Conservation (phyloP, 1,284 basidiomycete genomes). For the Trichosporon faecale region DNA sequence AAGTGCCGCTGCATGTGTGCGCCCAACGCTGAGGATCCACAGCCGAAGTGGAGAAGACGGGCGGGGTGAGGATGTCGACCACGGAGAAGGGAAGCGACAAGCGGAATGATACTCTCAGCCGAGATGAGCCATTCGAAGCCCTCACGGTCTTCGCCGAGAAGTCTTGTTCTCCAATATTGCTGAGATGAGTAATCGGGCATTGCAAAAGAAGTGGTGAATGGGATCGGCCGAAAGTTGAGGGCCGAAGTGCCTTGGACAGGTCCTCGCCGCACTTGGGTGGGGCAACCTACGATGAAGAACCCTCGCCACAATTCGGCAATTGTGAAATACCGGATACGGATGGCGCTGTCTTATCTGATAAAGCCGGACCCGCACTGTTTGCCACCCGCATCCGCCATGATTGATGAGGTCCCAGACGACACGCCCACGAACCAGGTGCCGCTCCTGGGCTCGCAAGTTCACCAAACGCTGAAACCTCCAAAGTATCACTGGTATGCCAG, state of each 20-base stretch:
- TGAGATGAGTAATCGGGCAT: slow-evolving; percentile 39
- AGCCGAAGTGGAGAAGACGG: slow-evolving; percentile 41
- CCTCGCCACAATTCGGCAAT: neutral
- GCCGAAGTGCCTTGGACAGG: too few relatives aligned
- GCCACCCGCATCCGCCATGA: neutral
- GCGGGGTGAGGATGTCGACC: neutral
- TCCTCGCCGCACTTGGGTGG: too few relatives aligned
- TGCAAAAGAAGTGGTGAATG: neutral
- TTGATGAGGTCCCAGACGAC: neutral
- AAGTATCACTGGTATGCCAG: slow-evolving; percentile 27
- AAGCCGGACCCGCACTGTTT: neutral
- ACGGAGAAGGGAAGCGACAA: slow-evolving; percentile 17
- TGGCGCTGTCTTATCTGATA: neutral
- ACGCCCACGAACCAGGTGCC: neutral
- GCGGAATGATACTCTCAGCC: slow-evolving; percentile 27
- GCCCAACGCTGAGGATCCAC: slow-evolving; percentile 40
- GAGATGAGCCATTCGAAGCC: slow-evolving; percentile 46
- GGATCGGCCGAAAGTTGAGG: neutral
- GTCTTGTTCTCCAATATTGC: slow-evolving; percentile 41
- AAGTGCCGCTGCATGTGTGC: slow-evolving; percentile 21
- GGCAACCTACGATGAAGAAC: neutral
- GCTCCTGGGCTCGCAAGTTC: neutral
- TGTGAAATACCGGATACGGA: neutral
- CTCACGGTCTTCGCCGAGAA: slow-evolving; percentile 25
- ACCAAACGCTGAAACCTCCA: neutral